phyloP scores from a whole-genome alignment of 129 eudicot genomes.

The Mikania micrantha region DNA sequence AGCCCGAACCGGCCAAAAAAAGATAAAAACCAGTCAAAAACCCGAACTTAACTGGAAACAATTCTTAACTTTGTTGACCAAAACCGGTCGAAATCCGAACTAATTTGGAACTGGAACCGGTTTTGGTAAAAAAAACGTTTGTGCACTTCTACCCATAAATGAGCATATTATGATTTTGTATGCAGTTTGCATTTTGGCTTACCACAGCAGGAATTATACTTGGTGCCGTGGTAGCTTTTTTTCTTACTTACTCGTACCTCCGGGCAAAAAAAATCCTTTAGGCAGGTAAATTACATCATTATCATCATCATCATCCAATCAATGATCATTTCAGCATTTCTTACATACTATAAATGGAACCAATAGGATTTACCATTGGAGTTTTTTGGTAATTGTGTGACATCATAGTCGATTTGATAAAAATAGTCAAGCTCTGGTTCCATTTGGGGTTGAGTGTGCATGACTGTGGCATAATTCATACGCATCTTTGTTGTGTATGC shows the following conservation, averaged over 20 bases:
- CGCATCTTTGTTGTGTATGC: neutral
- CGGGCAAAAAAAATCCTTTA: conserved; percentile 67
- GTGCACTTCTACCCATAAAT: no score
- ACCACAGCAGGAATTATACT: conserved; percentile 80
- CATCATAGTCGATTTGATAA: no score
- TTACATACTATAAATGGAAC: conserved; percentile 10
- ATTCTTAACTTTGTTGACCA: no score
- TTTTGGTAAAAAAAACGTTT: no score
- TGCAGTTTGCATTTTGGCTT: conserved; percentile 97
- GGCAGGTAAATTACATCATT: conserved; percentile 16
- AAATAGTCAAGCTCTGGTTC: no score
- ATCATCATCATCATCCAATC: conserved; percentile 3
- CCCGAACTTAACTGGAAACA: no score
- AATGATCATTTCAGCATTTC: neutral
- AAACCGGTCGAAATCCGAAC: no score
- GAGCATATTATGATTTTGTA: neutral
- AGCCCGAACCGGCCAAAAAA: no score
- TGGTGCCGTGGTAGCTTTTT: conserved; percentile 72
- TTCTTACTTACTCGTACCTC: conserved; percentile 74
- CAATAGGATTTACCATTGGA: neutral
- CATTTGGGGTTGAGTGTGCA: conserved; percentile 6
- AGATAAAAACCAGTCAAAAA: no score
- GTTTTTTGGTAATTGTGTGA: no score
- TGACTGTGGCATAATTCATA: conserved; percentile 3
- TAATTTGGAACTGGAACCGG: no score